phyloP scores from a whole-genome alignment of 2,329 filamentous ascomycete genomes.

The Colletotrichum echinochloae region DNA sequence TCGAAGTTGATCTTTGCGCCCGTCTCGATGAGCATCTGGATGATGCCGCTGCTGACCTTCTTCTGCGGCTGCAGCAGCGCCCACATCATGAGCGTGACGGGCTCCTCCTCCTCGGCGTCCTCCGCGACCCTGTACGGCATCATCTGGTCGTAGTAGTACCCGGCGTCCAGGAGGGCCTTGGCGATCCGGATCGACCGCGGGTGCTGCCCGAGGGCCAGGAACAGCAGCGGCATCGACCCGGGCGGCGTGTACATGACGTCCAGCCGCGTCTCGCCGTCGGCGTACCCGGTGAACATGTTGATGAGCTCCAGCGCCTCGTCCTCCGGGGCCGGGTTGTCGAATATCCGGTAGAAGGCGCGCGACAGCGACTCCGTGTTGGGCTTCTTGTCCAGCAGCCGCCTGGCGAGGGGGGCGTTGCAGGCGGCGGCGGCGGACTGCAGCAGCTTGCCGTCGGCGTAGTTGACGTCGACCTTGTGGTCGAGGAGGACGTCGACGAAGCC shows the following conservation, averaged over 20 bases:
- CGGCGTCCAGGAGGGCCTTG: conserved; percentile 65
- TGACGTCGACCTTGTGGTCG: conserved; percentile 58
- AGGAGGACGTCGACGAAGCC: conserved; percentile 59
- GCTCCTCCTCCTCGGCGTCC: conserved; percentile 65
- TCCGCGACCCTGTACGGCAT: conserved; percentile 58
- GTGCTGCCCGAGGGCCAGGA: conserved; percentile 65
- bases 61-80: conserved; percentile 73
- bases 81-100: conserved; percentile 70
- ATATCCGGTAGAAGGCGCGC: conserved; percentile 66
- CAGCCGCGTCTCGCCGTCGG: conserved; percentile 60
- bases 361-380: conserved; percentile 64
- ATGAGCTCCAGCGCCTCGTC: conserved; percentile 64
- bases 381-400: conserved; percentile 61
- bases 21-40: conserved; percentile 67
- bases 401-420: conserved; percentile 63
- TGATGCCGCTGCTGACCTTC: conserved; percentile 68
- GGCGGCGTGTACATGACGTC: conserved; percentile 61
- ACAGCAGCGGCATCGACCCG: conserved; percentile 60
- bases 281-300: conserved; percentile 63
- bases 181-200: conserved; percentile 67
- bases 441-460: conserved; percentile 61
- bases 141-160: conserved; percentile 70
- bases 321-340: conserved; percentile 63
- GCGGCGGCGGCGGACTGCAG: conserved; percentile 65
- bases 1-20: conserved; percentile 69